Conservation (phyloP, 768 basidiomycete species). For the Hydnomerulius pinastri region DNA sequence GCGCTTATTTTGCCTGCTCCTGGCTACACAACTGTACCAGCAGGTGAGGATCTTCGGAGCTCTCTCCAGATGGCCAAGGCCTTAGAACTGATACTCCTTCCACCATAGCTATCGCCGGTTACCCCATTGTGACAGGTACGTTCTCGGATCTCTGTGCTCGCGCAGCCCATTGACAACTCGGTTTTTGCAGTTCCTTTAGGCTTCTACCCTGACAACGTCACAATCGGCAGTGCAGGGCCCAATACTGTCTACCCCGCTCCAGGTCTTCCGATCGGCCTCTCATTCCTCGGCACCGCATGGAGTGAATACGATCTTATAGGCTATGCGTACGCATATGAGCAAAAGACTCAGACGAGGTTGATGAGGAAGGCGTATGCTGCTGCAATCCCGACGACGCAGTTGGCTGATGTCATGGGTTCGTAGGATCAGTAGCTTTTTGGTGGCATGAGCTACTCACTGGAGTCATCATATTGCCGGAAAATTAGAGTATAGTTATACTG, state of each 20-base stretch:
- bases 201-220: slow-evolving; percentile 37
- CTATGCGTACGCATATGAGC: slow-evolving; percentile 50
- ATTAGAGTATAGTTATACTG: no score
- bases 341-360: slow-evolving; percentile 55
- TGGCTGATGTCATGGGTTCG: slow-evolving; percentile 34
- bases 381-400: slow-evolving; percentile 59
- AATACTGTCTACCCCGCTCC: slow-evolving; percentile 36
- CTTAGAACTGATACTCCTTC: neutral
- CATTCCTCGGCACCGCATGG: slow-evolving; percentile 46
- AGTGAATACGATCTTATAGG: slow-evolving; percentile 43
- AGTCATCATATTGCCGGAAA: no score
- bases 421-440: no score
- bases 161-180: neutral
- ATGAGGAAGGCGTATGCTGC: slow-evolving; percentile 48
- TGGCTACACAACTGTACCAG: slow-evolving; percentile 19
- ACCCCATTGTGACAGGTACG: slow-evolving; percentile 35
- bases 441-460: no score
- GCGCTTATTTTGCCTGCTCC: slow-evolving; percentile 50
- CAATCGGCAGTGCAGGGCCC: slow-evolving; percentile 36
- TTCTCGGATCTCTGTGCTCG: neutral
- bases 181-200: slow-evolving; percentile 36
- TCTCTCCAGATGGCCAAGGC: neutral
- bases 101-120: slow-evolving; percentile 38
- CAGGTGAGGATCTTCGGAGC: slow-evolving; percentile 9
- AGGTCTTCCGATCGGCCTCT: slow-evolving; percentile 42